Evolutionary conservation across 2,329 filamentous ascomycete genomes (phyloP).

Genomic region (Magnaporthiopsis incrustans): DNA sequence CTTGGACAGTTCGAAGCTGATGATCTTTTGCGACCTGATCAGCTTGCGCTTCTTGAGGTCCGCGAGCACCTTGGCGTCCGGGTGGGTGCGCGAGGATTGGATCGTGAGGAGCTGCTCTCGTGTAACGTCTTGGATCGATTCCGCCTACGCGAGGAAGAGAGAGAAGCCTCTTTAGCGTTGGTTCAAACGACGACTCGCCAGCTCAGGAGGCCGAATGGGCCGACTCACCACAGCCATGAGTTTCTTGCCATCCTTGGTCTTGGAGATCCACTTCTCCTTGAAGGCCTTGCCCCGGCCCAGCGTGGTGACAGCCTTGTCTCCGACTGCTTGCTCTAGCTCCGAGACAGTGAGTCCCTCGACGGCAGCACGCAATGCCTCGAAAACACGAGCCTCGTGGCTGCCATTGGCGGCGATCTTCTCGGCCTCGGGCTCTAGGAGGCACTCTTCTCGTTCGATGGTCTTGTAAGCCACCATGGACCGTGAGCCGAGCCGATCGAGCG

Average conservation of each 20-base stretch:
- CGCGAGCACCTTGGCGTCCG: conserved; percentile 65
- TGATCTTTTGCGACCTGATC: conserved; percentile 72
- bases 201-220: neutral
- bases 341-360: conserved; percentile 74
- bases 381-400: conserved; percentile 77
- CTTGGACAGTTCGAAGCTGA: conserved; percentile 77
- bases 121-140: conserved; percentile 74
- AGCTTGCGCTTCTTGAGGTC: conserved; percentile 93
- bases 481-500: conserved; percentile 76
- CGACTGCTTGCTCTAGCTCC: conserved; percentile 62
- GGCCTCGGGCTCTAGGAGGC: conserved; percentile 66
- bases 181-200: neutral
- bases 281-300: conserved; percentile 94
- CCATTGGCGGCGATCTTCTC: conserved; percentile 65
- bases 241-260: conserved; percentile 47
- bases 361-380: conserved; percentile 62
- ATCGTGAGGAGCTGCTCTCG: conserved; percentile 68
- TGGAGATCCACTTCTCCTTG: conserved; percentile 65
- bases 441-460: conserved; percentile 71
- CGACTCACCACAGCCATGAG: conserved; percentile 41
- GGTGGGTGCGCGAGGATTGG: conserved; percentile 57
- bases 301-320: conserved; percentile 63
- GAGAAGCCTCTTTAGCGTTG: neutral
- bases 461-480: conserved; percentile 84
- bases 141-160: conserved; percentile 31